These are phyloP conservation scores for Claviceps fusiformis DNA, from an alignment of 2,329 filamentous ascomycete genomes.

Conservation along the genomic window DNA sequence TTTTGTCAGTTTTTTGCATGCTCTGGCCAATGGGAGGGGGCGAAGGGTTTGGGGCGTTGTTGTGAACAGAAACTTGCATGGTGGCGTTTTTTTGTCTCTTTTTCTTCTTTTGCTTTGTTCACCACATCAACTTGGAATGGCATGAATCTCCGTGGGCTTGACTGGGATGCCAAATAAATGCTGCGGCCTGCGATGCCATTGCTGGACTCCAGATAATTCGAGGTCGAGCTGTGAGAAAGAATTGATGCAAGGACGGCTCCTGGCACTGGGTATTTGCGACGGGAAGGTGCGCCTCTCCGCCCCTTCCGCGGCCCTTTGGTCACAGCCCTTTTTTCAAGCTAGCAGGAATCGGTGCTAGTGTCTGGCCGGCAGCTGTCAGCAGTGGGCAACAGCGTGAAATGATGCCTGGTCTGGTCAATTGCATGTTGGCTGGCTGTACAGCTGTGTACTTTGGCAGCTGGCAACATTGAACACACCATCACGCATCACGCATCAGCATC, in stretches of 20 bases:
- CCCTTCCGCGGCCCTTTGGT: slow-evolving; percentile 3
- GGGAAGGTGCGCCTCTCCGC: slow-evolving; percentile 4
- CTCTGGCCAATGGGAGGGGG: neutral
- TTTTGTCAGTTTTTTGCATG: neutral
- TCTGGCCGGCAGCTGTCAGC: neutral
- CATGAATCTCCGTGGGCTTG: too few species aligned
- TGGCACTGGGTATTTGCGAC: slow-evolving; percentile 2
- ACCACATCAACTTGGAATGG: too few species aligned
- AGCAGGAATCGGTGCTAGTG: neutral
- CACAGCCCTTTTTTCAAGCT: neutral
- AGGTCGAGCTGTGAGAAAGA: neutral
- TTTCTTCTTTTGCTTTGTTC: too few species aligned
- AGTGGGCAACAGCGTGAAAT: neutral
- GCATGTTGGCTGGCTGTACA: too few species aligned
- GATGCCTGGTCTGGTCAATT: too few species aligned
- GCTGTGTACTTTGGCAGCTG: neutral
- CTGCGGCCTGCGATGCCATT: neutral
- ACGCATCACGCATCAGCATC: neutral
- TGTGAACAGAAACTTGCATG: neutral
- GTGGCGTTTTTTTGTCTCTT: neutral
- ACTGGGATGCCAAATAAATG: neutral
- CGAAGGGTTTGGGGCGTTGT: neutral
- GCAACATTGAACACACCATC: neutral
- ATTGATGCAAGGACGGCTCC: neutral
- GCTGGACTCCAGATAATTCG: neutral